These are phyloP conservation scores for Rubia peregrina DNA, from an alignment of 305 asterid species.

Conservation along the genomic window DNA sequence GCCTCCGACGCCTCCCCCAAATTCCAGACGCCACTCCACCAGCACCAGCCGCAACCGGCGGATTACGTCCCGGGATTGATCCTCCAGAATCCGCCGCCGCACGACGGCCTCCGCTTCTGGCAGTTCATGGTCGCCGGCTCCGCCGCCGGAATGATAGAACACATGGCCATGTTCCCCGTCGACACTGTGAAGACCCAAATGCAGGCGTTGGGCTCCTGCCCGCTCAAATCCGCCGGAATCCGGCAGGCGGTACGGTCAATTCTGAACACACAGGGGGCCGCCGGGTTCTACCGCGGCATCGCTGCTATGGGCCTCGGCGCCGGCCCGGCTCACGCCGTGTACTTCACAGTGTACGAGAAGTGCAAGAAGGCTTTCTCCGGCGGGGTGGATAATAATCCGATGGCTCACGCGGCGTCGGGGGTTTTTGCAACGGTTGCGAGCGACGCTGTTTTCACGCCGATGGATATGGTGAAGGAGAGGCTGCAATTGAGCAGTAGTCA, in stretches of 20 bases:
- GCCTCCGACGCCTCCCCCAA: conserved; percentile 57
- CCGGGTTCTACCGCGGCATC: conserved; percentile 81
- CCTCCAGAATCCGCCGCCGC: conserved; percentile 33
- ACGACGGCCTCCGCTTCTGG: conserved; percentile 82
- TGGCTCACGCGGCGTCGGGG: conserved; percentile 77
- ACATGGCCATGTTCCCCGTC: conserved; percentile 96
- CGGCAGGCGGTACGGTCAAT: conserved; percentile 58
- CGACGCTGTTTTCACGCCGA: conserved; percentile 89
- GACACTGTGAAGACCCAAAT: conserved; percentile 87
- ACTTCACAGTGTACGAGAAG: conserved; percentile 75
- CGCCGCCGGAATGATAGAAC: conserved; percentile 85
- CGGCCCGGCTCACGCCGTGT: conserved; percentile 93
- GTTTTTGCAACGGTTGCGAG: conserved; percentile 83
- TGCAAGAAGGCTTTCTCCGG: conserved; percentile 63
- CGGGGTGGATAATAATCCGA: conserved; percentile 55
- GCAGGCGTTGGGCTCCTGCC: conserved; percentile 93
- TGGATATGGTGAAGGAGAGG: conserved; percentile 98
- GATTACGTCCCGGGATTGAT: conserved; percentile 30
- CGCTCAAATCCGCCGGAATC: conserved; percentile 56
- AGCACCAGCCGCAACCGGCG: conserved; percentile 13
- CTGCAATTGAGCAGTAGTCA: conserved; percentile 81
- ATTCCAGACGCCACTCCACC: conserved; percentile 50
- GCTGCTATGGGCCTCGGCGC: conserved; percentile 98
- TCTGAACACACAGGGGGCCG: conserved; percentile 53
- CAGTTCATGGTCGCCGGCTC: conserved; percentile 95